Percentiles rank a stretch among this genome's conserved stretches.
phyloP scores from a whole-genome alignment of 306 rosid species.

The Medicago arabica region DNA sequence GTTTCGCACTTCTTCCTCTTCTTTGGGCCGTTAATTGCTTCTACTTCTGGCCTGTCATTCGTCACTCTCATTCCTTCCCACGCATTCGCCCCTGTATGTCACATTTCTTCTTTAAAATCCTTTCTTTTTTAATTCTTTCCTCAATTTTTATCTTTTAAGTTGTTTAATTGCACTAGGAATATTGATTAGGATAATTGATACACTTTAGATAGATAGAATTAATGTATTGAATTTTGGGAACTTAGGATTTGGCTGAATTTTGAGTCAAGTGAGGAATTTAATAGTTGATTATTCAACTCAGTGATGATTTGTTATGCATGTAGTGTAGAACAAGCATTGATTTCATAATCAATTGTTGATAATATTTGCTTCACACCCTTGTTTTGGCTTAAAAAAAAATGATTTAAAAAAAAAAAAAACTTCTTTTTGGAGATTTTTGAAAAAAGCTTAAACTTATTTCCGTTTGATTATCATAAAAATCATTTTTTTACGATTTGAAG shows the following conservation, averaged over 20 bases:
- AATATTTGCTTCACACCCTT: background rate
- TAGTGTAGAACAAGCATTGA: background rate
- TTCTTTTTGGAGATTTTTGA: too few relatives aligned
- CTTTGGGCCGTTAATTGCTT: conserved; percentile 98
- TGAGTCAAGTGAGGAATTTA: background rate
- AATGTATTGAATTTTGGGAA: background rate
- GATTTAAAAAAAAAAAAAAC: too few relatives aligned
- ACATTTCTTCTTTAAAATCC: background rate
- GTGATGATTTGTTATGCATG: background rate
- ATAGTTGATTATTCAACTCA: background rate
- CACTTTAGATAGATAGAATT: background rate
- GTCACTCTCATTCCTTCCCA: conserved; percentile 80
- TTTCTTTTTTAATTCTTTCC: background rate
- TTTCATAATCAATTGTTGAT: background rate
- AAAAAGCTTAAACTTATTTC: too few relatives aligned
- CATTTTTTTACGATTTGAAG: too few relatives aligned
- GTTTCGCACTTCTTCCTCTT: conserved; percentile 79
- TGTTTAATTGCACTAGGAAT: background rate
- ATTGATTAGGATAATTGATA: too few relatives aligned
- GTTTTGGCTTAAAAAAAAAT: too few relatives aligned
- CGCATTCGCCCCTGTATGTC: conserved; percentile 70
- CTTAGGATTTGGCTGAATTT: background rate
- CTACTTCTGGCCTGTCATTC: conserved; percentile 97
- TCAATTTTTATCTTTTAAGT: too few relatives aligned
- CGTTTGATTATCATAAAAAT: too few relatives aligned